These are phyloP conservation scores for Apocynum venetum DNA, from an alignment of 257 asterid species.

Conservation along the genomic window DNA sequence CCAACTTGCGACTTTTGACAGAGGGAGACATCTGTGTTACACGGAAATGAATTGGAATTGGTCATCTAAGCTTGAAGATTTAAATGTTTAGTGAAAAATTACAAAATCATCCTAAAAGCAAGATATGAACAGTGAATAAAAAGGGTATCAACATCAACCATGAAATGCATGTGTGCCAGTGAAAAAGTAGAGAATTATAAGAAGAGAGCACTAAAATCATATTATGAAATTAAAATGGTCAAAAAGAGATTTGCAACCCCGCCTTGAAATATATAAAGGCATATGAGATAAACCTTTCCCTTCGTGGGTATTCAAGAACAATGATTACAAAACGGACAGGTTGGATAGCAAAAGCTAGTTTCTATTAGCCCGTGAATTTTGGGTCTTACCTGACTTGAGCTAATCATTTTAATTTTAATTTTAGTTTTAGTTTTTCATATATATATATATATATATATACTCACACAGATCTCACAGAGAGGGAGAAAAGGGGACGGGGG, in stretches of 20 bases:
- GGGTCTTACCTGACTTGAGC: not conserved
- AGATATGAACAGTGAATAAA: not conserved
- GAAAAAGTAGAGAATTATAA: not conserved
- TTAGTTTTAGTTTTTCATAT: no score
- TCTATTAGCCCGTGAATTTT: conserved; percentile 2
- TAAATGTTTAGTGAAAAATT: not conserved
- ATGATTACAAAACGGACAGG: conserved; percentile 24
- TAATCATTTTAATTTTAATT: no score
- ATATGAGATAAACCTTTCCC: not conserved
- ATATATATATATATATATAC: no score
- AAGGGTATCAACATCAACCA: no score
- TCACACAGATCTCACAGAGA: no score
- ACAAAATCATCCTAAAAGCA: not conserved
- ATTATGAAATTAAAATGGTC: conserved; percentile 18
- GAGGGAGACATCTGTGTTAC: not conserved
- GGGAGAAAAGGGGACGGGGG: no score
- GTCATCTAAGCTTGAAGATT: not conserved
- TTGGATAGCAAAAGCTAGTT: not conserved
- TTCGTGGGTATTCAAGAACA: conserved; percentile 21
- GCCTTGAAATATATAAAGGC: conserved; percentile 17
- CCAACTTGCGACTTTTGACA: not conserved
- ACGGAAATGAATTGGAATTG: not conserved
- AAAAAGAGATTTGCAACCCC: conserved; percentile 13
- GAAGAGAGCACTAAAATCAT: not conserved
- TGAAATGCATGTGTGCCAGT: no score